Conservation (phyloP, 192 early-diverging fungal species). For the Coemansia sp. region DNA sequence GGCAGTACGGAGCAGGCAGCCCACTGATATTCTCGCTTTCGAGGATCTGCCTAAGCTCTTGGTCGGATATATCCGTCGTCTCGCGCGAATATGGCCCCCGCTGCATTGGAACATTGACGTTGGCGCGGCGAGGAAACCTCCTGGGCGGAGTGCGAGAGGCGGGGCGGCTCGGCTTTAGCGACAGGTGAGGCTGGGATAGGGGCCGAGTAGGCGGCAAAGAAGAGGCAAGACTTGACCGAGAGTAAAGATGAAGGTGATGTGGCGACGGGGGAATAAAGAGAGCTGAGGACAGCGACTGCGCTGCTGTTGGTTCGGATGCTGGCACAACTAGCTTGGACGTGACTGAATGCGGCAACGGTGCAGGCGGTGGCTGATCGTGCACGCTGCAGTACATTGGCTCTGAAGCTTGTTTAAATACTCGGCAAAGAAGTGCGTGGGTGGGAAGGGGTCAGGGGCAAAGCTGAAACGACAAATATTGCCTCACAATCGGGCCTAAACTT, state of each 20-base stretch:
- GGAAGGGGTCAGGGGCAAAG: conserved; percentile 6
- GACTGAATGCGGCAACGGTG: conserved; percentile 47
- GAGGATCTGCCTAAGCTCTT: conserved; percentile 53
- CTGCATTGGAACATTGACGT: conserved; percentile 46
- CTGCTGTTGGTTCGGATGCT: conserved; percentile 31
- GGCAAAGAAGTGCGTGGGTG: conserved; percentile 1
- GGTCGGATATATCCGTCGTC: conserved; percentile 53
- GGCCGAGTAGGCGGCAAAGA: conserved; percentile 14
- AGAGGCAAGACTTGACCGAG: conserved; percentile 5
- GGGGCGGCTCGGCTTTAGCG: conserved; percentile 21
- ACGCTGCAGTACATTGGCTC: conserved; percentile 47
- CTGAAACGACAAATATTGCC: conserved; percentile 24
- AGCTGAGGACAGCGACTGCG: conserved; percentile 26
- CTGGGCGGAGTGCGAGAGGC: conserved; percentile 27
- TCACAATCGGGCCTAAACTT: conserved; percentile 21
- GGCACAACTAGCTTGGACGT: conserved; percentile 29
- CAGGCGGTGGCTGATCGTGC: conserved; percentile 49
- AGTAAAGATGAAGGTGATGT: conserved; percentile 14
- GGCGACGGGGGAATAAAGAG: conserved; percentile 26
- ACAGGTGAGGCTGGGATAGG: conserved; percentile 20
- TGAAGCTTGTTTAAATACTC: background rate
- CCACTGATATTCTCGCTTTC: conserved; percentile 55
- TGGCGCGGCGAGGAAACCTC: conserved; percentile 32
- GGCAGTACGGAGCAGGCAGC: conserved; percentile 42
- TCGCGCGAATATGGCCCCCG: conserved; percentile 50